Percentiles rank a stretch among this genome's conserved stretches.
Evolutionary conservation across 2,329 filamentous ascomycete species (phyloP).

Genomic region (Cytospora mali): DNA sequence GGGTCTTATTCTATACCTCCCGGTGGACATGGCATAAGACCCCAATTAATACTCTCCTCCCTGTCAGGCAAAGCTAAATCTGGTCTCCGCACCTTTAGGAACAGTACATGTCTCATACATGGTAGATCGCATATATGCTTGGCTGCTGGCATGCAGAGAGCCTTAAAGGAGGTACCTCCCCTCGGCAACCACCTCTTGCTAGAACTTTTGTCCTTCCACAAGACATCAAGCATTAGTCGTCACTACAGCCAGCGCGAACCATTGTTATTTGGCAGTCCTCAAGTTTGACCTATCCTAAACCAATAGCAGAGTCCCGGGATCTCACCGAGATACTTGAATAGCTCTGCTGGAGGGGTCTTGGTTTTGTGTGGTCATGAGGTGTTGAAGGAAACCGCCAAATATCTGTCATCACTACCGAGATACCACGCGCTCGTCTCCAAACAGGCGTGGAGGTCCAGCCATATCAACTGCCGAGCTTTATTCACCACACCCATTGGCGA

Average conservation of each 20-base stretch:
- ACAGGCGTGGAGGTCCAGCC: constrained; percentile 17
- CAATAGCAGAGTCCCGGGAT: background rate
- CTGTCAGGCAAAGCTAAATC: constrained; percentile 49
- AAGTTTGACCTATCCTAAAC: background rate
- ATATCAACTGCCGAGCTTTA: constrained; percentile 26
- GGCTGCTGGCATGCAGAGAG: constrained; percentile 46
- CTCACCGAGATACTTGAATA: constrained; percentile 18
- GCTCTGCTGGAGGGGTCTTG: constrained; percentile 21
- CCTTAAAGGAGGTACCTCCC: constrained; percentile 45
- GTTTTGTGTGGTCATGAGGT: constrained; percentile 14
- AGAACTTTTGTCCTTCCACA: constrained; percentile 35
- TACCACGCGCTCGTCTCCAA: constrained; percentile 6
- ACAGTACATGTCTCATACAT: constrained; percentile 53
- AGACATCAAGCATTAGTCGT: constrained; percentile 50
- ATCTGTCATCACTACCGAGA: constrained; percentile 21
- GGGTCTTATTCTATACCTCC: constrained; percentile 55
- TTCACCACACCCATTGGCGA: constrained; percentile 29
- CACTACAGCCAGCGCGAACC: constrained; percentile 40
- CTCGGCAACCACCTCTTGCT: constrained; percentile 40
- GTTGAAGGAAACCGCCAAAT: constrained; percentile 26
- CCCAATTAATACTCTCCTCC: constrained; percentile 60
- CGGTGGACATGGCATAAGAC: constrained; percentile 58
- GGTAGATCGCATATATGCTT: constrained; percentile 52
- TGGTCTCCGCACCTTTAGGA: constrained; percentile 48
- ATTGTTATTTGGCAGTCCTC: background rate